Evolutionary conservation across 257 asterid species (phyloP).

Genomic region (Solanum bulbocastanum): DNA sequence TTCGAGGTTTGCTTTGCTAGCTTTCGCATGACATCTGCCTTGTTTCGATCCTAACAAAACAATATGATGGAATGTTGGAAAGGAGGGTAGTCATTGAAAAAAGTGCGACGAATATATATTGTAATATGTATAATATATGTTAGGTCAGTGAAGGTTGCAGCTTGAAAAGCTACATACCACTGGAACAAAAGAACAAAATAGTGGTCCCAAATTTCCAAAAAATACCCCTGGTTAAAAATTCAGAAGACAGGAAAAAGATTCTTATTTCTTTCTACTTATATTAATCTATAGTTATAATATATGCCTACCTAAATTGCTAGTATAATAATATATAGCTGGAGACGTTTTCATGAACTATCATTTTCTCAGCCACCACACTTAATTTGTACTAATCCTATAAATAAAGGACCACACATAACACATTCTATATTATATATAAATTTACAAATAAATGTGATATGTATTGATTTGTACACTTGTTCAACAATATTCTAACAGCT

Average conservation of each 20-base stretch:
- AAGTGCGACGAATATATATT: conserved; percentile 17
- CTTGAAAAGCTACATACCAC: conserved; percentile 47
- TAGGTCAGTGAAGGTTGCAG: conserved; percentile 22
- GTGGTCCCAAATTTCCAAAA: conserved; percentile 34
- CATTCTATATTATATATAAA: not conserved
- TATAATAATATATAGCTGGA: not conserved
- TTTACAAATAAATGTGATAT: conserved; percentile 10
- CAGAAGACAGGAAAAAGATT: not conserved
- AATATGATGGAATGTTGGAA: conserved; percentile 9
- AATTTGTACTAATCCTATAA: not conserved
- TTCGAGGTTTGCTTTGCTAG: too few species aligned
- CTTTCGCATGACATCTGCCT: too few species aligned
- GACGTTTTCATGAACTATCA: not conserved
- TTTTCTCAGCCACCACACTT: not conserved
- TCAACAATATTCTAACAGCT: not conserved
- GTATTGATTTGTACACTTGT: conserved; percentile 24
- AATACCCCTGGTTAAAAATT: not conserved
- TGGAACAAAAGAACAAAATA: conserved; percentile 9
- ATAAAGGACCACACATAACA: not conserved
- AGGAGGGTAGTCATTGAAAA: conserved; percentile 25
- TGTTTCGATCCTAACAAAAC: not conserved
- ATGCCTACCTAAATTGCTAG: not conserved
- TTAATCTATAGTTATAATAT: not conserved
- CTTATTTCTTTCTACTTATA: conserved; percentile 1
- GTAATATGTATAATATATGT: not conserved